Evolutionary conservation across 139 green algal genomes (phyloP), one percentile per base, ranked within the genome.

Genomic region (Chlamydomonas urium): DNA sequence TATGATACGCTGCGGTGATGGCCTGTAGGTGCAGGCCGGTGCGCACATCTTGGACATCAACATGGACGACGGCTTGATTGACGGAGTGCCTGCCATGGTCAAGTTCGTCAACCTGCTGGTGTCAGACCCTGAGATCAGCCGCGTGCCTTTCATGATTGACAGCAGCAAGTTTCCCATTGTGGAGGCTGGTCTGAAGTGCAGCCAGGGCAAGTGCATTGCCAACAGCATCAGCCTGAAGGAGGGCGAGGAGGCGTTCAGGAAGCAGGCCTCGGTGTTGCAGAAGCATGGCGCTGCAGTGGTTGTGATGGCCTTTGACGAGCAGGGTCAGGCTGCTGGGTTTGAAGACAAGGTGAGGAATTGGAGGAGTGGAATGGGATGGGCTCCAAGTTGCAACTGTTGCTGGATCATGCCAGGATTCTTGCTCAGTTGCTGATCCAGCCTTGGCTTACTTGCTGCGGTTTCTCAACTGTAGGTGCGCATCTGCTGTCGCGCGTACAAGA

Each of bases 221-320:
- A 99, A 99, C 87, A 95, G 86, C 79, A 98, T 99, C 82, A 94
- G 85, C 45, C 79, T 99, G 57, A 99, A 99, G 88, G 94, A 97
- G 86, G 94, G 94, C 47, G 93, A 98, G 83, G 89, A 93, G 36
- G 85, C 85, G 42, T 99, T 99, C 92, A 86, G 63, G 65, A 35
- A 88, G 45, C 87, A 96, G 21, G 94, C 94, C 5, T 65, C 34
- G 33, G 85, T 92, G 6, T 79, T 96, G 33, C 92, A 94, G 84
- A 81, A 83, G 48, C 93, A 98, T 63, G 94, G 94, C 32, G 92
- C 94, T 26, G 92, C 94, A 0, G 89, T 98, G 28, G 94, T 99
- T 65, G 94, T 99, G 32, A 99, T 99, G 94, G 94, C 94, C 2
- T 99, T 99, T 66, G 94, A 99, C 60, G 94, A 99, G 87, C 76